Conservation (phyloP, 2,329 filamentous ascomycete genomes). For the Epichloe sp. region DNA sequence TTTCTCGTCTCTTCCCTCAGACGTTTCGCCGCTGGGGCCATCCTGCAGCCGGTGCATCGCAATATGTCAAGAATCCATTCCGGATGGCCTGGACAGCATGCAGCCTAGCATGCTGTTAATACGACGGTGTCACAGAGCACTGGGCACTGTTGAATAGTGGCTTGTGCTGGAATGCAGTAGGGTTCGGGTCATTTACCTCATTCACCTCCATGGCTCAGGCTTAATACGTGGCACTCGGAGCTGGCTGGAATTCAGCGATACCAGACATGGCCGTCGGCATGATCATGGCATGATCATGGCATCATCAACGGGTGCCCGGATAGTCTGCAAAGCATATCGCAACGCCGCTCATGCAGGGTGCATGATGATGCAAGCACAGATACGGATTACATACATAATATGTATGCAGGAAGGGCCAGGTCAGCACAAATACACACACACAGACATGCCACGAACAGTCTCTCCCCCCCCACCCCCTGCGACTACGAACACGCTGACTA, state of each 20-base stretch:
- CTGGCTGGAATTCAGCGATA: neutral
- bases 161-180: neutral
- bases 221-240: neutral
- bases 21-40: neutral
- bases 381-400: too few species aligned
- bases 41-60: neutral
- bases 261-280: neutral
- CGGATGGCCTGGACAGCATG: too few species aligned
- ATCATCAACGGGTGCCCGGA: neutral
- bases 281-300: neutral
- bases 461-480: too few species aligned
- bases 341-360: neutral
- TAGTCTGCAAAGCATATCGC: neutral
- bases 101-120: too few species aligned
- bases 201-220: neutral
- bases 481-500: too few species aligned
- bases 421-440: too few species aligned
- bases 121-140: neutral
- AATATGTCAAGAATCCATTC: too few species aligned
- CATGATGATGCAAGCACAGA: neutral
- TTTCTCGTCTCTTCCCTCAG: neutral
- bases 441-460: too few species aligned
- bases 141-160: neutral
- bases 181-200: neutral
- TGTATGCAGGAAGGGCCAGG: neutral